These are phyloP conservation scores for Xylariaceae sp. DNA, from an alignment of 2,329 filamentous ascomycete genomes.

Conservation along the genomic window DNA sequence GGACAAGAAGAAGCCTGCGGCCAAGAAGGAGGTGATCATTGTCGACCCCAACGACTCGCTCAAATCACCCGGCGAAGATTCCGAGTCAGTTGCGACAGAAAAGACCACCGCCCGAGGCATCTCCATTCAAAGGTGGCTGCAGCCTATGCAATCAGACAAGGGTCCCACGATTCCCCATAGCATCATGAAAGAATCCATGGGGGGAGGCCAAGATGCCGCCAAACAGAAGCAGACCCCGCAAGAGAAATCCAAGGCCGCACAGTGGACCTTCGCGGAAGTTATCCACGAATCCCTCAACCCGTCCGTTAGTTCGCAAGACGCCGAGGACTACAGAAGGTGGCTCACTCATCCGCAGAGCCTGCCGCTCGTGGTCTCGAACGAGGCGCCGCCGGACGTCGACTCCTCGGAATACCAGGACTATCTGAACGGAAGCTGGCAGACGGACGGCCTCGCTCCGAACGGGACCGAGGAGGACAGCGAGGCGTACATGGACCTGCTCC, in stretches of 20 bases:
- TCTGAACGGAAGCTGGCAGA: conserved; percentile 68
- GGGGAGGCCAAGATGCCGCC: conserved; percentile 26
- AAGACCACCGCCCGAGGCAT: conserved; percentile 50
- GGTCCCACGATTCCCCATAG: conserved; percentile 43
- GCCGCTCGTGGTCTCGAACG: conserved; percentile 75
- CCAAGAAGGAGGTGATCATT: conserved; percentile 71
- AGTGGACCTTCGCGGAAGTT: conserved; percentile 87
- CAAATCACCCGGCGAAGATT: conserved; percentile 43
- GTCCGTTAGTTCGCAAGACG: conserved; percentile 73
- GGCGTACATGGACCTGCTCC: conserved; percentile 77
- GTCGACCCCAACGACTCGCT: conserved; percentile 58
- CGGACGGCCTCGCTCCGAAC: conserved; percentile 53
- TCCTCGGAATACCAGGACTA: conserved; percentile 77
- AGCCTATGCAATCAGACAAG: conserved; percentile 46
- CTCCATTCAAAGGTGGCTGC: conserved; percentile 65
- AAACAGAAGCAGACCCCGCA: conserved; percentile 61
- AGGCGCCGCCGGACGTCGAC: conserved; percentile 62
- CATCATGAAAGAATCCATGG: conserved; percentile 59
- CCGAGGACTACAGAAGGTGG: conserved; percentile 85
- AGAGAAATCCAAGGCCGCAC: conserved; percentile 80
- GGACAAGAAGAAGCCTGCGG: conserved; percentile 58
- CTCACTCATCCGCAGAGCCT: conserved; percentile 87
- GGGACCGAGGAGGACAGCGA: conserved; percentile 66
- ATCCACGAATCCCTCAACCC: conserved; percentile 86
- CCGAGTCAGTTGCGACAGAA: conserved; percentile 44